phyloP scores from a whole-genome alignment of 2,329 filamentous ascomycete genomes.

The Daldinia eschscholtzii region DNA sequence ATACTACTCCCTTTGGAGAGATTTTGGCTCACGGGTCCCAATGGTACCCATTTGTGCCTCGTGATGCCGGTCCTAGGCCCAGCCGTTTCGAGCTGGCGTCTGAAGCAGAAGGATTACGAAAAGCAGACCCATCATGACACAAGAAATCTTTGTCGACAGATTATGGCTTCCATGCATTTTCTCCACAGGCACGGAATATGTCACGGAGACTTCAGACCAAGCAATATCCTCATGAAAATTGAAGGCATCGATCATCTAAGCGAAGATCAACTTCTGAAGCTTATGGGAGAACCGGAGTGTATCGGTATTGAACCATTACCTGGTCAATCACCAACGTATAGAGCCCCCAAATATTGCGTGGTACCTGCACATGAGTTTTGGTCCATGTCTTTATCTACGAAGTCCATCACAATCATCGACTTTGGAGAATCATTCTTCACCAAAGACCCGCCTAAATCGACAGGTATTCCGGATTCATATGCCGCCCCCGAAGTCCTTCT shows the following conservation, averaged over 20 bases:
- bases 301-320: slow-evolving; percentile 14
- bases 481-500: slow-evolving; percentile 33
- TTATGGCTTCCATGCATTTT: slow-evolving; percentile 21
- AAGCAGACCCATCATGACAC: not conserved
- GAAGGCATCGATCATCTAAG: slow-evolving; percentile 29
- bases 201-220: slow-evolving; percentile 34
- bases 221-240: slow-evolving; percentile 32
- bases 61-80: slow-evolving; percentile 33
- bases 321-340: slow-evolving; percentile 3
- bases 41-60: slow-evolving; percentile 38
- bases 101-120: not conserved
- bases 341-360: slow-evolving; percentile 30
- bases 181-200: slow-evolving; percentile 33
- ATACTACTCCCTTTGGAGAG: slow-evolving; percentile 27
- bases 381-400: slow-evolving; percentile 12
- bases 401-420: slow-evolving; percentile 29
- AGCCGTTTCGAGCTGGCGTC: slow-evolving; percentile 19
- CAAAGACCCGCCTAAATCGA: slow-evolving; percentile 9
- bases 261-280: slow-evolving; percentile 8
- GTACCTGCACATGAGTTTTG: not conserved
- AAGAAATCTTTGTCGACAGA: slow-evolving; percentile 24
- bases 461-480: slow-evolving; percentile 21
- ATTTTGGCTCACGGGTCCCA: slow-evolving; percentile 42
- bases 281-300: slow-evolving; percentile 21
- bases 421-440: slow-evolving; percentile 36